Conservation (phyloP, 2,329 filamentous ascomycete genomes). For the Fusarium dlaminii region DNA sequence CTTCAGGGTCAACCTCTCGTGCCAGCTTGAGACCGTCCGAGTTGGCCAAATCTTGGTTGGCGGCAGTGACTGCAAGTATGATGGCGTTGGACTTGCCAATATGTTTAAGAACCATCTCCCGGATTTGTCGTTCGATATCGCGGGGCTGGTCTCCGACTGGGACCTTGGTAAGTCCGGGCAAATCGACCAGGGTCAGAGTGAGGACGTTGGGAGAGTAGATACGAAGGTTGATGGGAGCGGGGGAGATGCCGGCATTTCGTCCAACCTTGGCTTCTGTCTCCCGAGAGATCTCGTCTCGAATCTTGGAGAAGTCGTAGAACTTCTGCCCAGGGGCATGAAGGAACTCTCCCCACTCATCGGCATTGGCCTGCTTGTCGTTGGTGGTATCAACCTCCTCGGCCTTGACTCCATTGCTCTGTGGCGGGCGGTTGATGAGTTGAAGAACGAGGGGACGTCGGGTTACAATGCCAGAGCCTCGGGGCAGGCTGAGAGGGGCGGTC, state of each 20-base stretch:
- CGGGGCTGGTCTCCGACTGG: constrained; percentile 95
- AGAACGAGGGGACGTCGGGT: constrained; percentile 95
- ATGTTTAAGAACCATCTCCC: constrained; percentile 98
- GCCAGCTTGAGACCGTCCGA: constrained; percentile 97
- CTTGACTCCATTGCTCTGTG: constrained; percentile 78
- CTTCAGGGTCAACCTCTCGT: constrained; percentile 95
- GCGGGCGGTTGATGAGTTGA: constrained; percentile 92
- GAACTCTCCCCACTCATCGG: constrained; percentile 98
- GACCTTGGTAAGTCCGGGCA: constrained; percentile 96
- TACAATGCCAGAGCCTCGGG: constrained; percentile 96
- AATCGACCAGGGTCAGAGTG: constrained; percentile 93
- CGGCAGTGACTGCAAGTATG: constrained; percentile 93
- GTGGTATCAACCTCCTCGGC: constrained; percentile 71
- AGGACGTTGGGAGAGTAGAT: constrained; percentile 99
- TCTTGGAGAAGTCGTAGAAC: constrained; percentile 98
- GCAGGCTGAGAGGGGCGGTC: constrained; percentile 69
- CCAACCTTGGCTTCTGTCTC: constrained; percentile 98
- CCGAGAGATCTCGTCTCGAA: constrained; percentile 94
- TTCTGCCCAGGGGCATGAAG: constrained; percentile 97
- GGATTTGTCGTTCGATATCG: constrained; percentile 96
- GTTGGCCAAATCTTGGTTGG: constrained; percentile 98
- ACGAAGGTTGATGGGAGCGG: constrained; percentile 94
- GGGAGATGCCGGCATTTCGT: constrained; percentile 94
- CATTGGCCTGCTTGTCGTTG: constrained; percentile 87
- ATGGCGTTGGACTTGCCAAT: constrained; percentile 99